A percentile compares a stretch with the other conserved stretches of the same genome.
phyloP scores from a whole-genome alignment of 1,284 basidiomycete genomes.

The Malassezia brasiliensis region DNA sequence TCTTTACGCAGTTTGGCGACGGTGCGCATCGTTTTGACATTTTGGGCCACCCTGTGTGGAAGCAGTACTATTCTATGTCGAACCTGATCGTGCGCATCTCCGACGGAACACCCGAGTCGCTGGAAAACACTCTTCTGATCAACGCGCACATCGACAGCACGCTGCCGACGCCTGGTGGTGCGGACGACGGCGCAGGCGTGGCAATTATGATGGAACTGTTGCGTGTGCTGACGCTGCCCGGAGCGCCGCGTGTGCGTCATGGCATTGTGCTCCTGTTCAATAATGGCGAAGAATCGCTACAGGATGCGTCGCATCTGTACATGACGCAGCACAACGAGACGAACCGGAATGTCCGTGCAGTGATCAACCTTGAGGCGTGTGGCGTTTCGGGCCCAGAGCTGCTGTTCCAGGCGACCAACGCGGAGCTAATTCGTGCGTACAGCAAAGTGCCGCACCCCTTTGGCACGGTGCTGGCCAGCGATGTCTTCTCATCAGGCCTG shows the following conservation, averaged over 20 bases:
- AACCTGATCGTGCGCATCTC: constrained; percentile 85
- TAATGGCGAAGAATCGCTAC: constrained; percentile 74
- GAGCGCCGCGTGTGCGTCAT: constrained; percentile 65
- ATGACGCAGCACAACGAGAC: constrained; percentile 43
- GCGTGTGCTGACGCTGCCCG: constrained; percentile 61
- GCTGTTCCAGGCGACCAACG: constrained; percentile 88
- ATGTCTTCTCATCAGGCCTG: constrained; percentile 85
- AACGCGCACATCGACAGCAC: constrained; percentile 77
- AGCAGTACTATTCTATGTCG: constrained; percentile 73
- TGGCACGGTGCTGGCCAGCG: constrained; percentile 83
- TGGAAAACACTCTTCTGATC: constrained; percentile 57
- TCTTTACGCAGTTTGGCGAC: constrained; percentile 44
- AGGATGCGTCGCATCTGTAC: constrained; percentile 74
- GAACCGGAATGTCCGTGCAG: constrained; percentile 62
- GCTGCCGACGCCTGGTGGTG: constrained; percentile 51
- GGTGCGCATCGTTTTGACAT: constrained; percentile 45
- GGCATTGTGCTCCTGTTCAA: constrained; percentile 88
- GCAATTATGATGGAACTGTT: constrained; percentile 76
- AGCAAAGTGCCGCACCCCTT: constrained; percentile 76
- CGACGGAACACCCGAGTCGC: constrained; percentile 58
- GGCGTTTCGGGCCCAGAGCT: constrained; percentile 79
- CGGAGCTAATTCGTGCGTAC: constrained; percentile 87
- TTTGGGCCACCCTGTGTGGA: constrained; percentile 62
- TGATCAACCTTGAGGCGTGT: constrained; percentile 87
- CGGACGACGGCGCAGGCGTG: constrained; percentile 67